A percentile compares a stretch with the other conserved stretches of the same genome.
These are phyloP conservation scores for Craspedostauros australis DNA, from an alignment of 108 stramenopile species.

Conservation along the genomic window DNA sequence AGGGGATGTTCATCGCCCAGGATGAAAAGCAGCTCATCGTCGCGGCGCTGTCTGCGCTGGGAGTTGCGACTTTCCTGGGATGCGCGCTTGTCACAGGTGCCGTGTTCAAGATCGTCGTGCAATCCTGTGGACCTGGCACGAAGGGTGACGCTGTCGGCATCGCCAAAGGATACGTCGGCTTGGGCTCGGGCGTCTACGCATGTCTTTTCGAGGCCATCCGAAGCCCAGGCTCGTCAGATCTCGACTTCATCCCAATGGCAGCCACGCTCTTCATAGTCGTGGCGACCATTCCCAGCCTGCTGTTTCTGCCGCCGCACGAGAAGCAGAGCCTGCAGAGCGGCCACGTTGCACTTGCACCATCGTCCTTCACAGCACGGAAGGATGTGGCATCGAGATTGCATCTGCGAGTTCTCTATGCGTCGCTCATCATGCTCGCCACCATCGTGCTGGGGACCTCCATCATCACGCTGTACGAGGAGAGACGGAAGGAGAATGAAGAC, in stretches of 20 bases:
- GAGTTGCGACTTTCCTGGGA: conserved; percentile 54
- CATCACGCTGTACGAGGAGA: conserved; percentile 22
- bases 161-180: conserved; percentile 84
- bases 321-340: conserved; percentile 22
- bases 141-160: conserved; percentile 79
- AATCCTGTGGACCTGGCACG: conserved; percentile 50
- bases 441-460: conserved; percentile 51
- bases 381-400: conserved; percentile 65
- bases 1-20: neutral
- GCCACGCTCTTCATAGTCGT: conserved; percentile 54
- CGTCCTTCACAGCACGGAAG: too few species aligned
- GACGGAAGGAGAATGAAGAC: conserved; percentile 4
- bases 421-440: conserved; percentile 47
- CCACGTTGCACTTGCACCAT: too few species aligned
- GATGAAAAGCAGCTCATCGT: conserved; percentile 22
- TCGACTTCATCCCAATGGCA: conserved; percentile 80
- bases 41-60: conserved; percentile 38
- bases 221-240: conserved; percentile 17
- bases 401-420: conserved; percentile 59
- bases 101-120: conserved; percentile 77
- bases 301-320: conserved; percentile 47
- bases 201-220: conserved; percentile 58
- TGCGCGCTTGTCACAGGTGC: conserved; percentile 70
- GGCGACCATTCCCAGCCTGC: conserved; percentile 48
- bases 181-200: conserved; percentile 44